Conservation (phyloP, 257 asterid genomes). For the Solanum pimpinellifolium region DNA sequence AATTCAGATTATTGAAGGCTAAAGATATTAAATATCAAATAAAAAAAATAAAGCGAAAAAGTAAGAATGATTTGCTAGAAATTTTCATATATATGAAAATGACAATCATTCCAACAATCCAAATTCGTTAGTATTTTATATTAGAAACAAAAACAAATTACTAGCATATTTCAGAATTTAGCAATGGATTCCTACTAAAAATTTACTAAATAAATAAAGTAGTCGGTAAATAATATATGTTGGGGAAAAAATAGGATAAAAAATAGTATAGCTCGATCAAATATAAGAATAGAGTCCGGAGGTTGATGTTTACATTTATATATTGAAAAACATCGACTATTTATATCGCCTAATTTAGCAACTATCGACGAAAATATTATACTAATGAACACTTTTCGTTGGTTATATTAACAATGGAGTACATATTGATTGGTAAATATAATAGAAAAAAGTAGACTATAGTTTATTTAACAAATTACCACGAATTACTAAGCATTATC, state of each 20-base stretch:
- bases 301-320: not conserved
- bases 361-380: too few relatives aligned
- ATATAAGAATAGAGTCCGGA: not conserved
- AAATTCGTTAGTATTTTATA: too few relatives aligned
- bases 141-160: too few relatives aligned
- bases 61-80: not conserved
- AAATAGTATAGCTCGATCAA: not conserved
- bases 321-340: not conserved
- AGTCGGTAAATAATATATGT: not conserved
- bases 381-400: not conserved
- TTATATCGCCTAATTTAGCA: not conserved
- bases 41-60: not conserved
- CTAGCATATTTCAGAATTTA: not conserved
- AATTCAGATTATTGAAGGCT: not conserved
- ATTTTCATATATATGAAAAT: not conserved
- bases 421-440: too few relatives aligned
- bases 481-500: not conserved
- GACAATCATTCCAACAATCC: not conserved
- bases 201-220: not conserved
- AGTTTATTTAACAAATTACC: not conserved
- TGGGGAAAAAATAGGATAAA: not conserved
- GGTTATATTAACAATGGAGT: not conserved
- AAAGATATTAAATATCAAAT: not conserved
- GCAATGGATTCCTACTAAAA: not conserved
- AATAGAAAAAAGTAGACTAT: not conserved